Base-by-base conservation (phyloP, 2,329 filamentous ascomycete genomes). In the Botrytis byssoidea region DNA sequence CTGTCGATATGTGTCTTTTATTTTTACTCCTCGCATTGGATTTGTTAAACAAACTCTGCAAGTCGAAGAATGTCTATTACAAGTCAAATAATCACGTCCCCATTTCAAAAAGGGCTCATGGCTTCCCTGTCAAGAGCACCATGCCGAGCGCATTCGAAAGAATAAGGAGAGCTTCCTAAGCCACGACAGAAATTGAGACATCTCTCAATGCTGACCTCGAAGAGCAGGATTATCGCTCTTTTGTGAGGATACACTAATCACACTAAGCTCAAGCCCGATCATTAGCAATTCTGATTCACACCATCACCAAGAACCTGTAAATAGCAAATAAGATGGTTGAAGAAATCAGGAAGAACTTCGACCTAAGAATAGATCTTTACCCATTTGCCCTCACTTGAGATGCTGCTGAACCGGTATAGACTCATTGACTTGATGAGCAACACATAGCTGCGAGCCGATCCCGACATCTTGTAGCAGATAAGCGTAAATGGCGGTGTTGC, bases 311-410 rank as follows among this genome's bases (percentile, higher is more conserved):
- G 12, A 55, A n/a, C 25, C 12, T 55, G 5, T 55, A n/a, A 5
- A n/a, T n/a, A n/a, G 16, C 5, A n/a, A n/a, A 8, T n/a, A 1
- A 4, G 18, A 55, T 0, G 25, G 5, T 16, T 55, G 12, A 5
- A n/a, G n/a, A 14, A 25, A 7, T 16, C 25, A n/a, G 12, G 10
- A n/a, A 55, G 25, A 3, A 6, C 25, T 25, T 55, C 48, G 48
- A n/a, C 25, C 48, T 16, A n/a, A 55, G 0, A n/a, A 16, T 16
- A 4, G 1, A 14, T 16, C 14, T 14, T n/a, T 55, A 14, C 25
- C 48, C 25, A 55, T 55, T 55, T 16, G 14, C 12, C 22, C 48
- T n/a, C 48, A n/a, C 25, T 14, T 14, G 25, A 14, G 25, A 51
- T 16, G 48, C 25, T 51, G 48, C 48, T 14, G 48, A 51, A n/a